Percentiles rank a stretch among this genome's conserved stretches.
These are phyloP conservation scores for Ceratobasidium sp. DNA, from an alignment of 1,284 basidiomycete genomes.

Conservation along the genomic window DNA sequence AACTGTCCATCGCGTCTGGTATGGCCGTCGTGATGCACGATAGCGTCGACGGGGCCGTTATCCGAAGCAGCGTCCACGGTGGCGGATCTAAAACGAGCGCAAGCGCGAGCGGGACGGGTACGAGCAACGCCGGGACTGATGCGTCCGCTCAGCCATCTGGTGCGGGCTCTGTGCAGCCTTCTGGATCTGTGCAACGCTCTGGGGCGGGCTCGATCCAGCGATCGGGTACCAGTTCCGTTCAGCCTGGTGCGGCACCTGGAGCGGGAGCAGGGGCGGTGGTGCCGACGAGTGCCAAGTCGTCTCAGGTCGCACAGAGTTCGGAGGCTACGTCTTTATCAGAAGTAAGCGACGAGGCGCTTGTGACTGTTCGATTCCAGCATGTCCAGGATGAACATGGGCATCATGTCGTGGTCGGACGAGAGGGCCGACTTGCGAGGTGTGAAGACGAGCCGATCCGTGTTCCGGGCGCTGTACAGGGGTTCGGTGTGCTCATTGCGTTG, in stretches of 20 bases:
- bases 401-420: conserved; percentile 79
- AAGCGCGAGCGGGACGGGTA: conserved; percentile 7
- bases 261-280: background rate
- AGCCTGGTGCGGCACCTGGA: conserved; percentile 6
- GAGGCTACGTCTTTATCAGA: conserved; percentile 4
- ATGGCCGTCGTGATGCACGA: conserved; percentile 31
- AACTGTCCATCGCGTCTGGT: background rate
- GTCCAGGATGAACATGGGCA: conserved; percentile 76
- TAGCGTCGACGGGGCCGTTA: conserved; percentile 33
- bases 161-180: conserved; percentile 14
- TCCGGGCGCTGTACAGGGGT: conserved; percentile 88
- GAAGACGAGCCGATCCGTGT: conserved; percentile 92
- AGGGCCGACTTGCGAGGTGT: conserved; percentile 76
- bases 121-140: conserved; percentile 25
- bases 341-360: conserved; percentile 54
- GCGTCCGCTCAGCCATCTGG: conserved; percentile 19
- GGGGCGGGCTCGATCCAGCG: background rate
- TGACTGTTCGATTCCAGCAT: conserved; percentile 78
- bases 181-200: background rate
- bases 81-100: conserved; percentile 4
- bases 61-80: conserved; percentile 22
- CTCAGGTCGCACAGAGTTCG: background rate
- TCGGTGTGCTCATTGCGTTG: conserved; percentile 84
- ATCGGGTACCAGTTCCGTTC: background rate
- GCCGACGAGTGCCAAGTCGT: too few relatives aligned